Evolutionary conservation across 257 asterid genomes (phyloP), one percentile per base, ranked within the genome.

Genomic region (Cinchona pubescens): DNA sequence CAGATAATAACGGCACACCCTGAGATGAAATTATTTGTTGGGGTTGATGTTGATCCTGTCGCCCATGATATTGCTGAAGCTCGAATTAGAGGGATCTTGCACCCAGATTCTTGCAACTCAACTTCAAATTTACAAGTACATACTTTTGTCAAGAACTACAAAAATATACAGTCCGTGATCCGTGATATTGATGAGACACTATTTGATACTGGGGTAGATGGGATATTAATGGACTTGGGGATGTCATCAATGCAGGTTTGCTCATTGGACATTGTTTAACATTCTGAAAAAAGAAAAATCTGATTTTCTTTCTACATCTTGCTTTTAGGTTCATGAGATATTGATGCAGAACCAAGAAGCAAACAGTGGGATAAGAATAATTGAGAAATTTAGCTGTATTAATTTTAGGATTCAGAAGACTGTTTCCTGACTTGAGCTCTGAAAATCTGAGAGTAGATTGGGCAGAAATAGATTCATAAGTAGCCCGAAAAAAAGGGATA

Each of bases 171-270:
- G 80, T 55, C 83, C 29, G 90, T 86, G 69, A 91, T 92, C 74
- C 79, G 76, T 60, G 95, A 83, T 48, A 79, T 90, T 75, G 87
- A 82, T 42, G 89, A 80, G 65, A 77, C 82, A 65, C 73, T 64
- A 63, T 40, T 78, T 66, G 84, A 73, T 73, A 51, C 78, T 85
- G 93, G 94, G 48, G 87, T 92, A 81, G 72, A 87, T 74, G 99
- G 98, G 83, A 90, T 94, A 72, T 77, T 94, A 76, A 89, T 94
- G 97, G 99, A 94, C 86, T 84, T 94, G 86, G 99, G 99, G 71
- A 92, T 94, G 97, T 94, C 99, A 69, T 94, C 99, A 73, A 94
- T 94, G 99, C 99, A 94, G 97, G 99, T 94, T 49, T 79, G 79
- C 78, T 46, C 37, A 70, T 18, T 64, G n/a, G 35, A 62, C 42